These are phyloP conservation scores for Solanum corneliomulleri DNA, from an alignment of 257 asterid genomes.

Conservation along the genomic window DNA sequence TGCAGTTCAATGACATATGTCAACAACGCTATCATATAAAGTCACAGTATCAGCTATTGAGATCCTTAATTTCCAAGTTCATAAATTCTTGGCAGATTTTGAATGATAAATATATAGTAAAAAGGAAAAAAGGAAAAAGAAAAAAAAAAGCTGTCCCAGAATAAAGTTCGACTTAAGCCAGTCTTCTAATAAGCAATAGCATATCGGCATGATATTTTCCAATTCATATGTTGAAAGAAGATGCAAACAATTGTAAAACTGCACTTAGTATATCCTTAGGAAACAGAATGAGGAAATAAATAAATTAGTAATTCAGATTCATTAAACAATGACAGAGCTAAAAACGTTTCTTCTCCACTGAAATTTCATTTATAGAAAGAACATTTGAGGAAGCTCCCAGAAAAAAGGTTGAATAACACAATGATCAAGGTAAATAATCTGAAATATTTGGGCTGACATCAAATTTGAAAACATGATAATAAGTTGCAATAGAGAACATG, in stretches of 20 bases:
- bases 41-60: neutral
- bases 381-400: neutral
- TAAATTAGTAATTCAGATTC: neutral
- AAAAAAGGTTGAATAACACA: neutral
- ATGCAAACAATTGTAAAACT: neutral
- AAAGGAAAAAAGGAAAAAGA: neutral
- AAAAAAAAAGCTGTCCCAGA: neutral
- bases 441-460: neutral
- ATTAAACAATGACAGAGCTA: neutral
- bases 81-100: neutral
- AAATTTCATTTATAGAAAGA: neutral
- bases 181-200: neutral
- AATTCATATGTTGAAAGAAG: neutral
- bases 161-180: neutral
- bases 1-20: conserved; percentile 9
- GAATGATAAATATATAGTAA: neutral
- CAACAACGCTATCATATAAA: neutral
- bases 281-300: neutral
- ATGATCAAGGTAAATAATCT: neutral
- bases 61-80: neutral
- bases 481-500: neutral
- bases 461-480: neutral
- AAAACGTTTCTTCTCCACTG: neutral
- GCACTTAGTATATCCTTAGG: neutral
- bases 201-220: neutral